A percentile compares a stretch with the other conserved stretches of the same genome.
These are phyloP conservation scores for Rauvolfia tetraphylla DNA, from an alignment of 257 asterid genomes.

Conservation along the genomic window DNA sequence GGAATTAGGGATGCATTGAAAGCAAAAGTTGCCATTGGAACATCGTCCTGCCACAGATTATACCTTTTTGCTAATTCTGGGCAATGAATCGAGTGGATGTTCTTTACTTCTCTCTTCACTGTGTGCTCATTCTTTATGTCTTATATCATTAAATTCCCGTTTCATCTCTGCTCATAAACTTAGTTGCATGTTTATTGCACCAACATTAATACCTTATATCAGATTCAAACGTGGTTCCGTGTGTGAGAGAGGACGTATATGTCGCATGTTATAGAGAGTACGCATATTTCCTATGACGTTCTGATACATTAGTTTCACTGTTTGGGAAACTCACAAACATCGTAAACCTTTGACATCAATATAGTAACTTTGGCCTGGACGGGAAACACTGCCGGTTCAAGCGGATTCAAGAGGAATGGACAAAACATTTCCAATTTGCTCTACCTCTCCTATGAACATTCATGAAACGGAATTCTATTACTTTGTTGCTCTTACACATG, in stretches of 20 bases:
- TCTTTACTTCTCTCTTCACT: constrained; percentile 42
- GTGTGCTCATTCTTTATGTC: constrained; percentile 41
- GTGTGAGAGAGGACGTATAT: neutral
- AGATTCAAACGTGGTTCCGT: neutral
- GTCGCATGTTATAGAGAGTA: neutral
- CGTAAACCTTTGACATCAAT: neutral
- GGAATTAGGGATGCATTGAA: constrained; percentile 41
- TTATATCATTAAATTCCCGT: constrained; percentile 11
- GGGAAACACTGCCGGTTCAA: neutral
- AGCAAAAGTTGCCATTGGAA: constrained; percentile 39
- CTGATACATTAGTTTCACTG: constrained; percentile 7
- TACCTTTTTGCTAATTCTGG: constrained; percentile 45
- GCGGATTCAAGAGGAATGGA: neutral
- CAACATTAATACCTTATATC: constrained; percentile 1
- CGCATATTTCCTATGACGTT: constrained; percentile 5
- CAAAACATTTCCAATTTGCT: too few relatives aligned
- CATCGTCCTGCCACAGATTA: constrained; percentile 51
- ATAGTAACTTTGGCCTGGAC: neutral
- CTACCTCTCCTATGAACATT: too few relatives aligned
- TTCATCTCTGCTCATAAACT: neutral
- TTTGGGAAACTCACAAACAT: constrained; percentile 1
- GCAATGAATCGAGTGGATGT: constrained; percentile 51
- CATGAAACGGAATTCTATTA: too few relatives aligned
- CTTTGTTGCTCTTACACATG: too few relatives aligned
- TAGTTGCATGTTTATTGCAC: neutral